phyloP scores from a whole-genome alignment of 768 basidiomycete genomes.

The Auricularia cornea region DNA sequence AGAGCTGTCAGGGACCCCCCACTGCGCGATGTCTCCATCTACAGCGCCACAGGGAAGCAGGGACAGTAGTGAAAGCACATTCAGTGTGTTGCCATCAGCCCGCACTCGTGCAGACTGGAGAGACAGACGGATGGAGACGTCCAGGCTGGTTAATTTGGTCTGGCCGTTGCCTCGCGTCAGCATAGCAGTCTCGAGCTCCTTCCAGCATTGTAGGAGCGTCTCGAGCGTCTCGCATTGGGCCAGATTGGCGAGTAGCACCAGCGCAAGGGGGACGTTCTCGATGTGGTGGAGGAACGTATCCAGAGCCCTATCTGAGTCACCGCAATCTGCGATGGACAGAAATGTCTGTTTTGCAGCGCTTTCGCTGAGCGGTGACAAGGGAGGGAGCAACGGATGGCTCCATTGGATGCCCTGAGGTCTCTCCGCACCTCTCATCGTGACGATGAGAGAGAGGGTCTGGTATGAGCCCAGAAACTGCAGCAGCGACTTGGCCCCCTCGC shows the following conservation, averaged over 20 bases:
- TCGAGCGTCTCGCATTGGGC: slow-evolving; percentile 12
- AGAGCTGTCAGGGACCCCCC: background rate
- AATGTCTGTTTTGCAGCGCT: background rate
- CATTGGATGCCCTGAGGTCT: background rate
- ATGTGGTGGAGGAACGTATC: slow-evolving; percentile 3
- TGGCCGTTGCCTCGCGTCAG: background rate
- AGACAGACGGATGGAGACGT: background rate
- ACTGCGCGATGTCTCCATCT: slow-evolving; percentile 9
- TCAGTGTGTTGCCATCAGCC: background rate
- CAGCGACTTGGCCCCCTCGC: background rate
- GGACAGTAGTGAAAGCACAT: background rate
- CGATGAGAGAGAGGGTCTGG: background rate
- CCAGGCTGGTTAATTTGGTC: background rate
- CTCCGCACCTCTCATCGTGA: background rate
- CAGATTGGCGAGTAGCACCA: slow-evolving; percentile 16
- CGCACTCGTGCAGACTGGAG: background rate
- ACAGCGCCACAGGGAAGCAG: background rate
- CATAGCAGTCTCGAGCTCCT: background rate
- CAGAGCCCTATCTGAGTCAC: background rate
- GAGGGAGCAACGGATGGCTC: background rate
- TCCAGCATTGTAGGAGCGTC: slow-evolving; percentile 6
- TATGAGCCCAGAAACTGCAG: background rate
- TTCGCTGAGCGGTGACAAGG: background rate
- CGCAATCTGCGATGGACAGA: background rate
- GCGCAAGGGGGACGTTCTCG: slow-evolving; percentile 25